These are phyloP conservation scores for Fusarium hainanense DNA, from an alignment of 2,329 filamentous ascomycete species.

Conservation along the genomic window DNA sequence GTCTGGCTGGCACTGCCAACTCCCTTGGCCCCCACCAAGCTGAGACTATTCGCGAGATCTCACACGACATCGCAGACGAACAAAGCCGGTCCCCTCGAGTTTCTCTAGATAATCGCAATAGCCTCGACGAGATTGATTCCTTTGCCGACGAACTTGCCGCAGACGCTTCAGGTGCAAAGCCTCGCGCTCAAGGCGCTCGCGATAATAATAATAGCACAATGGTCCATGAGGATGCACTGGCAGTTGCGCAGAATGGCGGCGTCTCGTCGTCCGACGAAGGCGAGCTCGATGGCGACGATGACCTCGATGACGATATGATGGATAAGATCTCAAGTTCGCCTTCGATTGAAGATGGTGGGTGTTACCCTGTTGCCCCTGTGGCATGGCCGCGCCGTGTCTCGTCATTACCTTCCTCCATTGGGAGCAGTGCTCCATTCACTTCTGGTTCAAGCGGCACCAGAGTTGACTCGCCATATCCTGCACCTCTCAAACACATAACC, in stretches of 20 bases:
- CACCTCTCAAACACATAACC: slow-evolving; percentile 49
- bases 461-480: slow-evolving; percentile 56
- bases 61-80: slow-evolving; percentile 80
- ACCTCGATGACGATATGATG: slow-evolving; percentile 92
- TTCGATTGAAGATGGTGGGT: slow-evolving; percentile 99
- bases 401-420: slow-evolving; percentile 52
- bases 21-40: slow-evolving; percentile 83
- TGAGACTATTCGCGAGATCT: slow-evolving; percentile 82
- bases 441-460: slow-evolving; percentile 41
- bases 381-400: slow-evolving; percentile 59
- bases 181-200: slow-evolving; percentile 24
- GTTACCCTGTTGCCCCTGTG: slow-evolving; percentile 56
- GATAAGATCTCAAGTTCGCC: slow-evolving; percentile 99
- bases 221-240: slow-evolving; percentile 67
- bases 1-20: slow-evolving; percentile 53
- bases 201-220: slow-evolving; percentile 44
- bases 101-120: slow-evolving; percentile 61
- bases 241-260: slow-evolving; percentile 71
- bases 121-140: slow-evolving; percentile 57
- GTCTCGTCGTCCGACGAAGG: slow-evolving; percentile 66
- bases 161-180: slow-evolving; percentile 50
- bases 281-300: slow-evolving; percentile 75
- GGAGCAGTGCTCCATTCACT: slow-evolving; percentile 47
- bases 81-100: slow-evolving; percentile 72
- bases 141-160: slow-evolving; percentile 59